Conservation (phyloP, 495 filamentous ascomycete species). For the Penicillium fimorum region DNA sequence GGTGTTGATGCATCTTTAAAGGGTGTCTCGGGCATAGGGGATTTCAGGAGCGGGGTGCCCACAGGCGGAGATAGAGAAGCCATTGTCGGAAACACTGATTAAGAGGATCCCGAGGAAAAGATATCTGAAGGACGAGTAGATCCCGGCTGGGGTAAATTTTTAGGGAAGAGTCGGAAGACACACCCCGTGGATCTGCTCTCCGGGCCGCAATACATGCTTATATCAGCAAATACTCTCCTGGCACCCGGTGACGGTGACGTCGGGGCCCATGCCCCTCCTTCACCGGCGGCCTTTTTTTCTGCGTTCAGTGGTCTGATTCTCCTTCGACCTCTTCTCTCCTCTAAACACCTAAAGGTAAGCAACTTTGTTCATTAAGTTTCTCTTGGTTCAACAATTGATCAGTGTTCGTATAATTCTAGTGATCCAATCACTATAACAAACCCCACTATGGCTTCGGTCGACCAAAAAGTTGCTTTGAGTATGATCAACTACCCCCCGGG, state of each 20-base stretch:
- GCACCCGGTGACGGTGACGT: constrained; percentile 29
- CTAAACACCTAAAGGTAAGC: constrained; percentile 30
- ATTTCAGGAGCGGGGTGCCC: constrained; percentile 40
- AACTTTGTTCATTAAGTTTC: neutral
- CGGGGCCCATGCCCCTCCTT: constrained; percentile 37
- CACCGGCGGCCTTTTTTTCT: constrained; percentile 30
- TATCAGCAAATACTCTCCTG: constrained; percentile 3
- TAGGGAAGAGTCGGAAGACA: constrained; percentile 43
- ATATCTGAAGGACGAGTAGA: constrained; percentile 11
- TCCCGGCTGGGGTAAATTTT: constrained; percentile 32
- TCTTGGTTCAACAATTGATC: constrained; percentile 26
- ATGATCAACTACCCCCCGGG: constrained; percentile 39
- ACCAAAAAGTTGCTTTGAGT: constrained; percentile 94
- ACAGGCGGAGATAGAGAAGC: constrained; percentile 40
- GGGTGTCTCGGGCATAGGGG: constrained; percentile 43
- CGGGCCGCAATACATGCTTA: neutral
- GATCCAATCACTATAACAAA: constrained; percentile 14
- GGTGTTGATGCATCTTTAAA: constrained; percentile 36
- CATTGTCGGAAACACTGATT: constrained; percentile 27
- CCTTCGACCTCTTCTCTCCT: constrained; percentile 22
- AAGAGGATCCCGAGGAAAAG: constrained; percentile 19
- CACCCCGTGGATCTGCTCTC: neutral
- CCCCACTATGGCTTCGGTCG: constrained; percentile 68
- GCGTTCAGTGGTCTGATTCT: constrained; percentile 20
- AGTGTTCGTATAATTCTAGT: constrained; percentile 16